phyloP scores from a whole-genome alignment of 441 rosid genomes.

The Gossypium gossypioides region DNA sequence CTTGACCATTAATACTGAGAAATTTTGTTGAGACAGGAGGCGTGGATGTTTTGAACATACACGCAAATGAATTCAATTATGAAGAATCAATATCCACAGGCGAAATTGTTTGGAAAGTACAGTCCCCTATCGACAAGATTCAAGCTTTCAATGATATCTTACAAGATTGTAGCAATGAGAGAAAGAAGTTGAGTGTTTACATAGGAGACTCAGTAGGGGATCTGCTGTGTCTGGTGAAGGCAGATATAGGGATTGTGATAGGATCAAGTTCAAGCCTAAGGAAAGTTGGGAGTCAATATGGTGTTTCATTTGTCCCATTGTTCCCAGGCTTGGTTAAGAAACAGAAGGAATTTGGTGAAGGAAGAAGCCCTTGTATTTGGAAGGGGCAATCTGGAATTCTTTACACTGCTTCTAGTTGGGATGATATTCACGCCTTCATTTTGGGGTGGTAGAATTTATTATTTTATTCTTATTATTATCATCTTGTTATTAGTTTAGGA shows the following conservation, averaged over 20 bases:
- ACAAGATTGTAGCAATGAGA: constrained; percentile 24
- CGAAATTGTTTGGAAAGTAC: constrained; percentile 51
- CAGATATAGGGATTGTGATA: constrained; percentile 79
- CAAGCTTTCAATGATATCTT: constrained; percentile 47
- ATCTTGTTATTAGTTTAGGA: not conserved
- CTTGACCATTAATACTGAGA: not conserved
- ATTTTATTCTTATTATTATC: not conserved
- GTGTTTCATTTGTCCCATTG: constrained; percentile 67
- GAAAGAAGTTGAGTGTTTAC: constrained; percentile 49
- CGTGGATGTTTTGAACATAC: constrained; percentile 46
- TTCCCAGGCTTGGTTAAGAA: constrained; percentile 57
- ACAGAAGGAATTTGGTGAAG: constrained; percentile 48
- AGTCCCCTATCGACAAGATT: constrained; percentile 67
- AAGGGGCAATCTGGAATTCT: constrained; percentile 61
- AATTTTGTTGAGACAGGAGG: constrained; percentile 35
- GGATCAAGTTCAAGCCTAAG: constrained; percentile 75
- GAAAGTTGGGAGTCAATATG: constrained; percentile 66
- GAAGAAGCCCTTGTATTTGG: constrained; percentile 44
- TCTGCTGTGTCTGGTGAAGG: constrained; percentile 79
- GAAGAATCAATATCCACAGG: constrained; percentile 65
- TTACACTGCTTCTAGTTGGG: constrained; percentile 79
- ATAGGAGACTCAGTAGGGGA: constrained; percentile 85
- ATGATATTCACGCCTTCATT: constrained; percentile 81
- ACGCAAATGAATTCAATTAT: constrained; percentile 71
- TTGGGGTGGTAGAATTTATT: constrained; percentile 66